Base-by-base conservation (phyloP, 2,329 filamentous ascomycete species). In the Claviceps arundinis region DNA sequence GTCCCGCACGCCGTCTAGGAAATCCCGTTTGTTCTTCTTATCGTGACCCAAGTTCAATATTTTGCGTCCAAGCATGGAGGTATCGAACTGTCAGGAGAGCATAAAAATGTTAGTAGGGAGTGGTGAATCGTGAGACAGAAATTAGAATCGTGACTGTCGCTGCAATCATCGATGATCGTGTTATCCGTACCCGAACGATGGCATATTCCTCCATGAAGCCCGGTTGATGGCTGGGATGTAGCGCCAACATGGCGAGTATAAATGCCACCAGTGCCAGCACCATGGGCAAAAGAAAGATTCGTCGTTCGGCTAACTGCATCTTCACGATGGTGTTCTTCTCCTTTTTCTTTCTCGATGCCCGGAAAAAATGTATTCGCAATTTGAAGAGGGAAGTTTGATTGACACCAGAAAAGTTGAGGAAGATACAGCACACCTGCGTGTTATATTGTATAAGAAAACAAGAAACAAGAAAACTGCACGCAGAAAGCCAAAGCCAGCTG, bases 151-250 rank as follows among this genome's bases (percentile, higher is more conserved):
- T 42, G 41, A 22, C 41, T 22, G 9, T 42, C 9, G 41, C 41
- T 19, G 17, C n/a, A 5, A 34, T n/a, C 2, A 30, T 34, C 13
- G 40, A 34, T n/a, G 1, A 30, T 34, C 13, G 40, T 16, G 17
- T 14, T 30, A 47, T n/a, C 5, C 67, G 53, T 57, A 71, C 69
- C 54, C 70, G 62, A 41, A 68, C 60, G 45, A 72, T 58, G 50
- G 65, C 68, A 57, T 70, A 71, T 41, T 71, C 68, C 53, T 72
- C 70, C 65, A 72, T 67, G 51, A 72, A 70, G 1, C 69, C 69
- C 52, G 66, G 56, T 43, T 70, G 60, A 43, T 65, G 64, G 14
- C 70, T 70, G 37, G 70, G 64, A 55, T 71, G 69, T 30, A 71
- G 64, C 48, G 63, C 63, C n/a, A 72, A 60, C 44, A 65, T 64